Percentiles rank a stretch among this genome's conserved stretches.
Conservation (phyloP, 2,329 filamentous ascomycete species). For the Aspergillus udagawae region DNA sequence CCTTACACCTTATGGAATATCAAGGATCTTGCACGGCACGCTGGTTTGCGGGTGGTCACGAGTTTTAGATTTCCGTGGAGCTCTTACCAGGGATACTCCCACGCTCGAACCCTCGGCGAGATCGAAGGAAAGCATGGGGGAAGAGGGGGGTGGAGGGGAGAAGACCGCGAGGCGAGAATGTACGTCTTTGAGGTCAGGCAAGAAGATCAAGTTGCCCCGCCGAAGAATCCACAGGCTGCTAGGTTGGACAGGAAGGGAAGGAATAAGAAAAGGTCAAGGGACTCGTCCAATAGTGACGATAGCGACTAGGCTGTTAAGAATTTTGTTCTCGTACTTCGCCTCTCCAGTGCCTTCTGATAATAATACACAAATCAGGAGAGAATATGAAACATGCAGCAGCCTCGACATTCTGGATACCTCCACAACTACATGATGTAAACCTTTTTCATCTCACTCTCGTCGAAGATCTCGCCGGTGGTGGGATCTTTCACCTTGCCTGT, state of each 20-base stretch:
- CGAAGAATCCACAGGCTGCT: neutral
- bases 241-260: conserved; percentile 21
- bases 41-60: conserved; percentile 43
- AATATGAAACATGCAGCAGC: neutral
- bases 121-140: conserved; percentile 38
- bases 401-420: neutral
- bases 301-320: conserved; percentile 19
- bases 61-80: conserved; percentile 47
- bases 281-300: conserved; percentile 32
- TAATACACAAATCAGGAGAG: neutral
- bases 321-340: neutral
- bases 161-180: conserved; percentile 45
- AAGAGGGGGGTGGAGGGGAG: conserved; percentile 45
- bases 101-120: conserved; percentile 45
- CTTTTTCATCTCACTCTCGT: conserved; percentile 66
- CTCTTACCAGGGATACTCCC: conserved; percentile 45
- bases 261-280: conserved; percentile 29
- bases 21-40: conserved; percentile 75
- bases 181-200: conserved; percentile 44
- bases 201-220: conserved; percentile 21
- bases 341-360: neutral
- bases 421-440: conserved; percentile 74
- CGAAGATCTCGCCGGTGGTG: conserved; percentile 66
- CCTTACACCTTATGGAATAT: conserved; percentile 97
- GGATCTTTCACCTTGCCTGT: conserved; percentile 70